phyloP scores from a whole-genome alignment of 1,284 basidiomycete genomes.

The Hemileia vastatrix region DNA sequence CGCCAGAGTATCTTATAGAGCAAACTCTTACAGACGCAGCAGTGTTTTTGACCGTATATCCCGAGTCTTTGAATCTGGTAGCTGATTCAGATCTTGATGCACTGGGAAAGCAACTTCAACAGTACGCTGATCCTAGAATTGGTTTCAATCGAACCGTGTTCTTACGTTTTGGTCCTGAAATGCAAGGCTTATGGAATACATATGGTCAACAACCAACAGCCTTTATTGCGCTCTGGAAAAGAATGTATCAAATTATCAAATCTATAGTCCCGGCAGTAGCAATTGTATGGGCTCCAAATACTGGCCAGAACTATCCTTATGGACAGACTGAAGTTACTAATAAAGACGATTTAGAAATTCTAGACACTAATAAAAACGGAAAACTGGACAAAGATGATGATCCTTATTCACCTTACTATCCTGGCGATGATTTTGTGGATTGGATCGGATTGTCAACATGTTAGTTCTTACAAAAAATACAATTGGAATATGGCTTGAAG shows the following conservation, averaged over 20 bases:
- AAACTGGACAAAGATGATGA: constrained; percentile 31
- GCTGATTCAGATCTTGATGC: constrained; percentile 30
- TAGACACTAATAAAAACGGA: constrained; percentile 38
- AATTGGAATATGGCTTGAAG: not conserved
- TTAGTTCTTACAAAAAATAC: not conserved
- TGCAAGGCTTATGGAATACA: constrained; percentile 39
- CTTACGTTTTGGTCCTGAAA: constrained; percentile 41
- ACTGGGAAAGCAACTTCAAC: constrained; percentile 35
- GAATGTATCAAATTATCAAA: constrained; percentile 36
- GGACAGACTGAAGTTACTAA: constrained; percentile 10
- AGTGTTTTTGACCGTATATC: constrained; percentile 41
- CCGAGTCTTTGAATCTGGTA: constrained; percentile 28
- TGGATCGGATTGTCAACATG: constrained; percentile 39
- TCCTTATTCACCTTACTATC: constrained; percentile 36
- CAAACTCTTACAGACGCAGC: constrained; percentile 35
- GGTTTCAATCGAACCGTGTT: constrained; percentile 33
- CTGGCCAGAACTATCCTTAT: constrained; percentile 35
- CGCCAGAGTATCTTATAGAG: constrained; percentile 31
- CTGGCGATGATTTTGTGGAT: constrained; percentile 39
- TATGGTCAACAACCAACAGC: constrained; percentile 37
- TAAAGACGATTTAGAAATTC: constrained; percentile 30
- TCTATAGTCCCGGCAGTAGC: constrained; percentile 31
- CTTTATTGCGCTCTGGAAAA: constrained; percentile 31
- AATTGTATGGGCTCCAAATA: constrained; percentile 43
- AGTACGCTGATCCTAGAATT: constrained; percentile 23